These are phyloP conservation scores for Pichia nakasei DNA, from an alignment of 805 yeast genomes.

Conservation along the genomic window DNA sequence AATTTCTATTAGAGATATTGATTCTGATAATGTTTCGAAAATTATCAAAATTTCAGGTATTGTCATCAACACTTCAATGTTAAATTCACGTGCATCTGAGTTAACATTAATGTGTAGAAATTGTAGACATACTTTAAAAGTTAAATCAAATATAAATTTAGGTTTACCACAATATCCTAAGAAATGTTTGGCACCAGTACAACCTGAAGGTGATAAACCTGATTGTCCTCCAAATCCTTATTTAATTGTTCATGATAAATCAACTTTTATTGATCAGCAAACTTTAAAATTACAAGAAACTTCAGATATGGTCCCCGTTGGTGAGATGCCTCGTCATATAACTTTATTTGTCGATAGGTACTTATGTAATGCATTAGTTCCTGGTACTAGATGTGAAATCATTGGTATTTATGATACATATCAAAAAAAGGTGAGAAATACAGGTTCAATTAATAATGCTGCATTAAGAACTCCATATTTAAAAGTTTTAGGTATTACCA, in stretches of 20 bases:
- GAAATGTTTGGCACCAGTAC: constrained; percentile 51
- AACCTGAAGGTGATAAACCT: constrained; percentile 39
- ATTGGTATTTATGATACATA: constrained; percentile 90
- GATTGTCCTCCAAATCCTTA: constrained; percentile 90
- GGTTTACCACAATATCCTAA: constrained; percentile 64
- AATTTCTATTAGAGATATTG: constrained; percentile 70
- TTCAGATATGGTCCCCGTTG: constrained; percentile 98
- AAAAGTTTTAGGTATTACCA: constrained; percentile 76
- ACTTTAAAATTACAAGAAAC: constrained; percentile 87
- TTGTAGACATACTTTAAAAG: constrained; percentile 71
- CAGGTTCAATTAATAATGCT: constrained; percentile 46
- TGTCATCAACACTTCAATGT: constrained; percentile 81
- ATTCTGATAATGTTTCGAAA: constrained; percentile 80
- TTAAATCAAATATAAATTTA: constrained; percentile 57
- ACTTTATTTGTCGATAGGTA: constrained; percentile 81
- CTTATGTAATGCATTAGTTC: constrained; percentile 82
- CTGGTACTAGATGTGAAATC: constrained; percentile 89
- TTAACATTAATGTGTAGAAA: constrained; percentile 79
- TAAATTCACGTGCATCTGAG: constrained; percentile 77
- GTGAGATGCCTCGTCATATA: constrained; percentile 96
- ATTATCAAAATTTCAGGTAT: constrained; percentile 90
- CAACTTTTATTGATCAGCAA: constrained; percentile 92
- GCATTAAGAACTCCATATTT: constrained; percentile 92
- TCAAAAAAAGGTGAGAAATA: constrained; percentile 55
- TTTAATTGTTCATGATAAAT: constrained; percentile 85